Percentiles rank a stretch among this genome's conserved stretches.
Conservation (phyloP, 2,329 filamentous ascomycete species). For the Alternaria triticina region DNA sequence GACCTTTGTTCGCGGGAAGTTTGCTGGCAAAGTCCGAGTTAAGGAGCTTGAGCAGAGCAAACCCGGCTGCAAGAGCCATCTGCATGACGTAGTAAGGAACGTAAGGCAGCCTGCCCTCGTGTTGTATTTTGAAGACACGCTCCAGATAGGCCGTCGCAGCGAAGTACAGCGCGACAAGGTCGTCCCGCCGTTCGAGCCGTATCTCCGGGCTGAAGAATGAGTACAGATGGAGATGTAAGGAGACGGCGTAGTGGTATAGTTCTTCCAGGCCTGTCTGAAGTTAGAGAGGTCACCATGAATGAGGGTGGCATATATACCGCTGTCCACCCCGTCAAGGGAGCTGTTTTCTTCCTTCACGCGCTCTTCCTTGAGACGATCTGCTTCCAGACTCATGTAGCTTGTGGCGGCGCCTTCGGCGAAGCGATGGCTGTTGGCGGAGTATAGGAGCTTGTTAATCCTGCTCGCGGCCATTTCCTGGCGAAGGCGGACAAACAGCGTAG, state of each 20-base stretch:
- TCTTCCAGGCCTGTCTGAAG: constrained; percentile 50
- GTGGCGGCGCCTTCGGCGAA: constrained; percentile 39
- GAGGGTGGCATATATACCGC: constrained; percentile 25
- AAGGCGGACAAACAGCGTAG: constrained; percentile 44
- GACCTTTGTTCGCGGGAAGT: constrained; percentile 66
- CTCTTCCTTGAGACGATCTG: constrained; percentile 45
- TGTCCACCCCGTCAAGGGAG: constrained; percentile 43
- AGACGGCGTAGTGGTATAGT: constrained; percentile 74
- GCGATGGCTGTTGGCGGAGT: constrained; percentile 41
- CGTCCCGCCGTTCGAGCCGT: constrained; percentile 64
- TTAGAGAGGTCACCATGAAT: constrained; percentile 39
- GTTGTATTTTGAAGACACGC: constrained; percentile 58
- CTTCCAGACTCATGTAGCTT: constrained; percentile 45
- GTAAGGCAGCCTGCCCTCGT: constrained; percentile 66
- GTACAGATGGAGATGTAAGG: constrained; percentile 76
- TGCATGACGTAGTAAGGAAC: constrained; percentile 80
- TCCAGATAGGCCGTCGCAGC: constrained; percentile 74
- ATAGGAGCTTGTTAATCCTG: constrained; percentile 47
- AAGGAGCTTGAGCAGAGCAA: constrained; percentile 76
- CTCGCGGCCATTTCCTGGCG: constrained; percentile 49
- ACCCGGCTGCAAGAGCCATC: constrained; percentile 82
- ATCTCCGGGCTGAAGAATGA: constrained; percentile 82
- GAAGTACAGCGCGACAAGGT: constrained; percentile 77
- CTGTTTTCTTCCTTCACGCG: constrained; percentile 26
- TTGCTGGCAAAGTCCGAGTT: constrained; percentile 77